A percentile compares a stretch with the other conserved stretches of the same genome.
phyloP scores from a whole-genome alignment of 2,329 filamentous ascomycete genomes.

The Clonostachys byssicola region DNA sequence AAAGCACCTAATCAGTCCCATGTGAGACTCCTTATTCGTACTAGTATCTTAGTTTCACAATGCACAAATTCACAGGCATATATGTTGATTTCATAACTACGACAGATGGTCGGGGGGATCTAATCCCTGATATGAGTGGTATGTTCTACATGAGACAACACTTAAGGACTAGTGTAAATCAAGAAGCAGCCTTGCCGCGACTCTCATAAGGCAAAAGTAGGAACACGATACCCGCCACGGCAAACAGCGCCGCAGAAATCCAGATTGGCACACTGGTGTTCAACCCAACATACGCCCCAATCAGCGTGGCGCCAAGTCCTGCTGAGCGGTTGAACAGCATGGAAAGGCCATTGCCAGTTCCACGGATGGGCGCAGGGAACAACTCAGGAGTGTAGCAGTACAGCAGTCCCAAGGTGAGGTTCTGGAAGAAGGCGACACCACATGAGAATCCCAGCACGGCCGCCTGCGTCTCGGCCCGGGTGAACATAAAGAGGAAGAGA shows the following conservation, averaged over 20 bases:
- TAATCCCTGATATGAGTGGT: too few relatives aligned
- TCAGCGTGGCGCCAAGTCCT: constrained; percentile 33
- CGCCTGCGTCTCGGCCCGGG: constrained; percentile 1
- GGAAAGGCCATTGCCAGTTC: constrained; percentile 43
- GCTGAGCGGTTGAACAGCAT: constrained; percentile 26
- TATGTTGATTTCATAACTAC: too few relatives aligned
- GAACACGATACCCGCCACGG: constrained; percentile 31
- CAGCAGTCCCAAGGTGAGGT: constrained; percentile 9
- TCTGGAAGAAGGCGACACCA: constrained; percentile 11
- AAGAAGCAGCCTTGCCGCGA: background rate
- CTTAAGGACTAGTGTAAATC: too few relatives aligned
- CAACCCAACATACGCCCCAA: constrained; percentile 34
- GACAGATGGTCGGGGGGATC: too few relatives aligned
- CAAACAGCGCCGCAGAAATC: constrained; percentile 36
- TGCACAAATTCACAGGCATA: too few relatives aligned
- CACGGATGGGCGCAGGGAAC: constrained; percentile 46
- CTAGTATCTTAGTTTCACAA: too few relatives aligned
- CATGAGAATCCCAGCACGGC: constrained; percentile 9
- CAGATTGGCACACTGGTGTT: constrained; percentile 33
- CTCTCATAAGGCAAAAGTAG: constrained; percentile 36
- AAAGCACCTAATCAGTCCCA: too few relatives aligned
- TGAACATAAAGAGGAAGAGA: constrained; percentile 10
- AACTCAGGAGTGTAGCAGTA: constrained; percentile 43
- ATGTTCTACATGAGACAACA: too few relatives aligned
- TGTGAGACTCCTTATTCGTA: too few relatives aligned